Evolutionary conservation across 257 asterid genomes (phyloP).

Genomic region (Nicotiana tomentosiformis): DNA sequence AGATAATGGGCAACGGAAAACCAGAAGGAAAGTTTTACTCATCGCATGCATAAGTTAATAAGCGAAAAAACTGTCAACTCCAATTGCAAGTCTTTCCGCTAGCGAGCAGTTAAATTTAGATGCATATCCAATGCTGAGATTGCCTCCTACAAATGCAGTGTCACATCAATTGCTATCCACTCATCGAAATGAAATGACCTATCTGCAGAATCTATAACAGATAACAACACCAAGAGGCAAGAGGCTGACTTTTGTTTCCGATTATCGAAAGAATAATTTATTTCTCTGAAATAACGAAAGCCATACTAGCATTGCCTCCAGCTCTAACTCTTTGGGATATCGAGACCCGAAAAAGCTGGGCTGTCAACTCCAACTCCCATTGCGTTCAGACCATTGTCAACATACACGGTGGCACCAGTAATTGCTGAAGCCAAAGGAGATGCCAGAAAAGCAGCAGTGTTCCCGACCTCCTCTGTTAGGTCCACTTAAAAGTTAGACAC

Average conservation of each 20-base stretch:
- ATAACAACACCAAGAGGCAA: not conserved
- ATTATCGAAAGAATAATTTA: not conserved
- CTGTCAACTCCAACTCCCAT: constrained; percentile 92
- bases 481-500: constrained; percentile 5
- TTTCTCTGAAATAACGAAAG: not conserved
- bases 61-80: not conserved
- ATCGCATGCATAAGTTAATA: too few relatives aligned
- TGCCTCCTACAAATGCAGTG: not conserved
- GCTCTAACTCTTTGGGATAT: constrained; percentile 47
- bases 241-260: not conserved
- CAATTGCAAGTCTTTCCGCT: not conserved
- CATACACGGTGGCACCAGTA: constrained; percentile 71
- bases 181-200: not conserved
- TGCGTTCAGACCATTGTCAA: constrained; percentile 74
- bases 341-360: constrained; percentile 56
- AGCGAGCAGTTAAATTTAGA: not conserved
- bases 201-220: not conserved
- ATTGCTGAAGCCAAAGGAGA: constrained; percentile 82
- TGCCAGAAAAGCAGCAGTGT: constrained; percentile 71
- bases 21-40: too few relatives aligned
- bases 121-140: not conserved
- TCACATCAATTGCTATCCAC: not conserved
- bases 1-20: too few relatives aligned
- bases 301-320: constrained; percentile 7
- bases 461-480: constrained; percentile 76